Conservation (phyloP, 2,329 filamentous ascomycete genomes). For the Apiospora sp. region DNA sequence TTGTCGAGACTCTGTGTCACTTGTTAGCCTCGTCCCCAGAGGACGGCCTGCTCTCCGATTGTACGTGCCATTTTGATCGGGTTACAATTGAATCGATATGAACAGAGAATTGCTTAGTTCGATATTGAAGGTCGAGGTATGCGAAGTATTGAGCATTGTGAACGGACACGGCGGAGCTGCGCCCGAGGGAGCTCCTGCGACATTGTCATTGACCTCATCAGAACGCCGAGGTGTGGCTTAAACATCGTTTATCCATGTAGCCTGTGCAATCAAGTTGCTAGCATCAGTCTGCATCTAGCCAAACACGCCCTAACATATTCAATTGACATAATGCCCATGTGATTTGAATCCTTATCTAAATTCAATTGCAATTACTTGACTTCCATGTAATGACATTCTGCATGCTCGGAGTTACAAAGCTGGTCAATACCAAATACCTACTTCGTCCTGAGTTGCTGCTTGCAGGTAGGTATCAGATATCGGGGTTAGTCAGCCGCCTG, state of each 20-base stretch:
- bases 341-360: not conserved
- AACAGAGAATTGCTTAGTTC: not conserved
- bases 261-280: not conserved
- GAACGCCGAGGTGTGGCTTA: slow-evolving; percentile 16
- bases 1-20: slow-evolving; percentile 50
- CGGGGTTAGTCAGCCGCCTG: not conserved
- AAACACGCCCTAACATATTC: not conserved
- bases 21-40: slow-evolving; percentile 32
- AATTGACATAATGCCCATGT: not conserved
- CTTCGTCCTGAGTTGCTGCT: no score
- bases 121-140: not conserved
- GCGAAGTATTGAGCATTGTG: not conserved
- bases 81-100: not conserved
- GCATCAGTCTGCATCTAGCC: not conserved
- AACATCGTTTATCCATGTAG: not conserved
- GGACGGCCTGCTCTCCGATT: not conserved
- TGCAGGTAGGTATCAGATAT: not conserved
- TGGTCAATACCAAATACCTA: no score
- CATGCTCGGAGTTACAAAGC: not conserved
- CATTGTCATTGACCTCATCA: slow-evolving; percentile 4
- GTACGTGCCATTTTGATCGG: slow-evolving; percentile 15
- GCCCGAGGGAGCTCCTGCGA: slow-evolving; percentile 4
- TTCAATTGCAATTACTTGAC: not conserved
- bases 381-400: not conserved
- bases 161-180: not conserved